These are phyloP conservation scores for Polygonum aviculare DNA, from an alignment of 148 eudicot species.

Conservation along the genomic window DNA sequence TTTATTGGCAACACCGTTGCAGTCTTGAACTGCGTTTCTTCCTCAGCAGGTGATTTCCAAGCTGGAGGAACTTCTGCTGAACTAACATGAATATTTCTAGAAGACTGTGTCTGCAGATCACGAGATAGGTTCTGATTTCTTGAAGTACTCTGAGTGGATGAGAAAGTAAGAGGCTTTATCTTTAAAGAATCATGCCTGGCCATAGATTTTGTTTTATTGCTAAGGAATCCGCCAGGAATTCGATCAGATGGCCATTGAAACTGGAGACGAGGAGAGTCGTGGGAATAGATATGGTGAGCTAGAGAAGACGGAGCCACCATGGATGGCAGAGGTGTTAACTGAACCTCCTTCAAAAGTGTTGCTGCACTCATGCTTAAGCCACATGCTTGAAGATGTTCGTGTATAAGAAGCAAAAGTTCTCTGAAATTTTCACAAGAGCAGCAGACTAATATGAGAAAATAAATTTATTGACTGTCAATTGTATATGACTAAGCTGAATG, in stretches of 20 bases:
- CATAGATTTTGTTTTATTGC: conserved; percentile 38
- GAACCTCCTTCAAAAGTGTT: conserved; percentile 73
- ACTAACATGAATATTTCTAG: conserved; percentile 23
- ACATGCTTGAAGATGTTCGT: conserved; percentile 89
- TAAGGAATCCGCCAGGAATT: conserved; percentile 40
- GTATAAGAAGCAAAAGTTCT: conserved; percentile 84
- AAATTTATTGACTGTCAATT: background rate
- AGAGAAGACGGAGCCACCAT: conserved; percentile 58
- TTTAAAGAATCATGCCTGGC: conserved; percentile 25
- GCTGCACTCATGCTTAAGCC: conserved; percentile 73
- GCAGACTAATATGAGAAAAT: background rate
- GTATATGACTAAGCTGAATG: background rate
- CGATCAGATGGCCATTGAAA: conserved; percentile 89
- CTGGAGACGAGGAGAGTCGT: conserved; percentile 39
- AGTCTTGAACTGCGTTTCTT: conserved; percentile 42
- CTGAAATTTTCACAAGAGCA: conserved; percentile 24
- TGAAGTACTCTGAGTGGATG: conserved; percentile 33
- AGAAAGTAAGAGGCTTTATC: conserved; percentile 38
- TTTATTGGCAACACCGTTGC: conserved; percentile 74
- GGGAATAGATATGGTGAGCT: conserved; percentile 49
- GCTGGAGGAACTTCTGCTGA: conserved; percentile 23
- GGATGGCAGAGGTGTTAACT: conserved; percentile 71
- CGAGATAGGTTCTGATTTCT: conserved; percentile 25
- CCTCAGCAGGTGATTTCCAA: conserved; percentile 25
- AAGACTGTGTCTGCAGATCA: conserved; percentile 32